A percentile compares a stretch with the other conserved stretches of the same genome.
These are phyloP conservation scores for Persicaria tinctoria DNA, from an alignment of 148 eudicot genomes.

Conservation along the genomic window DNA sequence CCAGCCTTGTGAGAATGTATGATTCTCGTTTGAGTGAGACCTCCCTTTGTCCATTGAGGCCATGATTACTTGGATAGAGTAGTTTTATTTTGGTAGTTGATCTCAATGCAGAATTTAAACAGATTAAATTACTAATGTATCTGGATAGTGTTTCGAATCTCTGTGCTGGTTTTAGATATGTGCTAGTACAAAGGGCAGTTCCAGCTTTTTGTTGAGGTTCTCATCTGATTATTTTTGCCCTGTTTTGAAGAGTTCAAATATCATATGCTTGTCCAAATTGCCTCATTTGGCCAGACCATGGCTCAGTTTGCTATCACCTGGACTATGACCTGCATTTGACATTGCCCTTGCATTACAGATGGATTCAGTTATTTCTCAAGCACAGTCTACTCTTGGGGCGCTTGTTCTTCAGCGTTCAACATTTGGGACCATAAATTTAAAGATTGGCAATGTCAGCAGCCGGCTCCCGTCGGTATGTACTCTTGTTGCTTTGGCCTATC, in stretches of 20 bases:
- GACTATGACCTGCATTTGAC: background rate
- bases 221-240: background rate
- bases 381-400: constrained; percentile 42
- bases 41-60: background rate
- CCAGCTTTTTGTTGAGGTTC: background rate
- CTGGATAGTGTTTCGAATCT: background rate
- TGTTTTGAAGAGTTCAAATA: background rate
- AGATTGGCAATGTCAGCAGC: constrained; percentile 45
- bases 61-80: background rate
- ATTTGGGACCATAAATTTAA: constrained; percentile 43
- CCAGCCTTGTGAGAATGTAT: background rate
- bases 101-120: background rate
- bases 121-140: background rate
- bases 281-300: background rate
- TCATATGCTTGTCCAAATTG: background rate
- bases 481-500: background rate
- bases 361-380: constrained; percentile 48
- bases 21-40: background rate
- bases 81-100: background rate
- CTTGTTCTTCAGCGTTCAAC: constrained; percentile 45
- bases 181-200: background rate
- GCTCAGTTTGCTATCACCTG: background rate
- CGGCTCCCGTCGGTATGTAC: constrained; percentile 41
- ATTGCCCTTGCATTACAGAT: constrained; percentile 21
- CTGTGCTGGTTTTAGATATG: background rate